Conservation (phyloP, 768 basidiomycete species). For the Dioszegia crocea region DNA sequence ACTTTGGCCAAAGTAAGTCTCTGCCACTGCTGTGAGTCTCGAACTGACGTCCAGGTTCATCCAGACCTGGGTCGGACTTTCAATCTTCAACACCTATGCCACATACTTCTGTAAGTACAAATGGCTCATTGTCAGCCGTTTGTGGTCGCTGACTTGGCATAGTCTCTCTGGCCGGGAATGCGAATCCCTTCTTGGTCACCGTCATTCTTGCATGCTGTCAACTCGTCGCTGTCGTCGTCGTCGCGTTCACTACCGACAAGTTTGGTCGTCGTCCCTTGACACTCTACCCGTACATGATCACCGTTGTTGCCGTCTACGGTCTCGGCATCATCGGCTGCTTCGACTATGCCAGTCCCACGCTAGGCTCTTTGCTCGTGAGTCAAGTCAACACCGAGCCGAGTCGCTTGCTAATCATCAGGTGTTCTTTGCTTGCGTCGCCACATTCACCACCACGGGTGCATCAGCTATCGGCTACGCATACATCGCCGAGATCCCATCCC, state of each 20-base stretch:
- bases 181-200: constrained; percentile 10
- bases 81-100: constrained; percentile 12
- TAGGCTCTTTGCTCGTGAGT: constrained; percentile 20
- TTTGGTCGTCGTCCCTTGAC: constrained; percentile 11
- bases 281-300: constrained; percentile 14
- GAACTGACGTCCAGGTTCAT: no score
- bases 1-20: constrained; percentile 13
- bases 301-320: constrained; percentile 10
- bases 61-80: constrained; percentile 9
- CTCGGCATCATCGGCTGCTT: constrained; percentile 21
- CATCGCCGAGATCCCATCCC: constrained; percentile 20
- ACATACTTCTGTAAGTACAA: constrained; percentile 17
- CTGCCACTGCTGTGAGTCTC: no score
- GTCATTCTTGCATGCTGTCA: constrained; percentile 13
- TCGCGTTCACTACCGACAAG: neutral
- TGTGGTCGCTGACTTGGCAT: neutral
- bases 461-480: constrained; percentile 25
- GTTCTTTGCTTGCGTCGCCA: constrained; percentile 29
- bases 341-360: constrained; percentile 8
- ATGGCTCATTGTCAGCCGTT: neutral
- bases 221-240: constrained; percentile 1
- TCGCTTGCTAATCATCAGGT: no score
- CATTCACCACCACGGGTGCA: constrained; percentile 20
- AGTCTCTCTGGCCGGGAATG: constrained; percentile 17
- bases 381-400: no score